Base-by-base conservation (phyloP, 192 early-diverging fungal species). In the Coemansia sp. region DNA sequence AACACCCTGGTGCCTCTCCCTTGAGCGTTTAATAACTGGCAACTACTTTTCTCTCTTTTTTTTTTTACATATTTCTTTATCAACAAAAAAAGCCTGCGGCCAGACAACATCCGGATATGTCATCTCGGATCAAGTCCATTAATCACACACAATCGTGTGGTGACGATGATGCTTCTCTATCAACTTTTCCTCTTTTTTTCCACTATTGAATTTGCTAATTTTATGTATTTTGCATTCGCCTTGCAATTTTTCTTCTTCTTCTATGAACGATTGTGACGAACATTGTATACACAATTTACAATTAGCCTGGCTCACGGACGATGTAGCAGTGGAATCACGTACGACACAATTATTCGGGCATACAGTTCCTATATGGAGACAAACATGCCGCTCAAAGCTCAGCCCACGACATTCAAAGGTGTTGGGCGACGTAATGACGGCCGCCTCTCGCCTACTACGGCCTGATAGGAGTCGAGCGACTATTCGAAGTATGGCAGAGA, bases 1-100 rank as follows among this genome's bases (percentile, higher is more conserved):
- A 74, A 82, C 59, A 74, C 80, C 0, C 50, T 77, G 4, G 29
- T 82, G 34, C 80, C 80, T n/a, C 68, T 74, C 12, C 75, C 80
- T 25, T 82, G 61, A 71, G n/a, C 64, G 11, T 34, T 34, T 38
- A 19, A 19, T 60, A 41, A 4, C 61, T 38, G 17, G 19, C 42
- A 9, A 41, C 34, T n/a, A 37, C 14, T 25, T 63, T 14, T 63
- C 21, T 11, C 51, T 63, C 14, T 27, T 11, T 25, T 63, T 14
- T 63, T 21, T 9, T 64, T 63, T 29, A 29, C 38, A 39, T 41
- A 12, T 36, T 36, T 36, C 34, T 36, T 36, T 36, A 36, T 36
- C 8, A 36, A 8, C 34, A 36, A 36, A 36, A 34, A 36, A 36
- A 36, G 5, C 34, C 12, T 41, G 39, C 39, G 39, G 39, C 12